Percentiles rank a stretch among this genome's conserved stretches.
These are phyloP conservation scores for Ceriops decandra DNA, from an alignment of 345 rosid genomes.

Conservation along the genomic window DNA sequence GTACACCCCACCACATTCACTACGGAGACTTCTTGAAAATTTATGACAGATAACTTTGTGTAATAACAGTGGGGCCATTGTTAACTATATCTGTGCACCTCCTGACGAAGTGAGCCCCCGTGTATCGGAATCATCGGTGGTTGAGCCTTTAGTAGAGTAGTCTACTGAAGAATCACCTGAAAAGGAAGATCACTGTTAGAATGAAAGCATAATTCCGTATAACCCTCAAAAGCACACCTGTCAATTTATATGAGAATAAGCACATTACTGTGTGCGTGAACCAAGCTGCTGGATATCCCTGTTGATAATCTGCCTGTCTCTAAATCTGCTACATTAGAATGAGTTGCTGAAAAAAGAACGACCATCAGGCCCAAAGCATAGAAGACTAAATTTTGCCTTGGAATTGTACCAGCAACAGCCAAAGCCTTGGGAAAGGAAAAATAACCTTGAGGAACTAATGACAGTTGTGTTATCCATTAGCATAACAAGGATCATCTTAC, in stretches of 20 bases:
- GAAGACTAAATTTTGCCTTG: background rate
- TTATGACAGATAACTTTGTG: background rate
- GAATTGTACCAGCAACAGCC: no score
- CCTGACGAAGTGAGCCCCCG: conserved; percentile 18
- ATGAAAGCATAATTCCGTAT: background rate
- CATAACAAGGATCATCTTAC: background rate
- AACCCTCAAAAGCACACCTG: background rate
- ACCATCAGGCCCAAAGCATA: background rate
- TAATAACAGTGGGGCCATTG: conserved; percentile 6
- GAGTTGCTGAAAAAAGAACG: background rate
- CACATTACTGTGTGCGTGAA: conserved; percentile 55
- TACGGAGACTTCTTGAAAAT: conserved; percentile 4
- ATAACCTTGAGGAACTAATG: background rate
- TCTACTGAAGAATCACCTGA: conserved; percentile 67
- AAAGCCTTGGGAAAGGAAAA: no score
- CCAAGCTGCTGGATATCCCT: conserved; percentile 43
- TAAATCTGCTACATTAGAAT: conserved; percentile 35
- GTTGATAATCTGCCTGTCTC: conserved; percentile 35
- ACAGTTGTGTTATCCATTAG: background rate
- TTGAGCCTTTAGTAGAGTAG: conserved; percentile 35
- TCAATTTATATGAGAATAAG: conserved; percentile 1
- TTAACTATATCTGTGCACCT: conserved; percentile 25
- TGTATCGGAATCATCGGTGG: conserved; percentile 19
- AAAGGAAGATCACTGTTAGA: conserved; percentile 9
- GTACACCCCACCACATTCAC: conserved; percentile 20